Conservation (phyloP, 2,329 filamentous ascomycete species). For the Alternaria conjuncta region DNA sequence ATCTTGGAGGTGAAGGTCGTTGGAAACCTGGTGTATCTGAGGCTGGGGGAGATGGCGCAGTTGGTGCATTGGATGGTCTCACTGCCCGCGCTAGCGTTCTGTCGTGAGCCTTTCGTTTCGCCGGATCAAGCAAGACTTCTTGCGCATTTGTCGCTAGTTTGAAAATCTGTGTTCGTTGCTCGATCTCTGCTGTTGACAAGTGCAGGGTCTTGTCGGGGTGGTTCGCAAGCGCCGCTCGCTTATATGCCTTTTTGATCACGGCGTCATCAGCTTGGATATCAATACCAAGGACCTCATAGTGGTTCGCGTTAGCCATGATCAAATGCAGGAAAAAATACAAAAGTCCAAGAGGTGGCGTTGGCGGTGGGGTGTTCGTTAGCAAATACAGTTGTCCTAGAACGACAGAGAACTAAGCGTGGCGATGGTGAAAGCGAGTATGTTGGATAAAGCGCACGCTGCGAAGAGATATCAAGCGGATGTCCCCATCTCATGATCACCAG, state of each 20-base stretch:
- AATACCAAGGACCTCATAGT: slow-evolving; percentile 8
- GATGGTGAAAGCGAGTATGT: neutral
- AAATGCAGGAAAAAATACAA: neutral
- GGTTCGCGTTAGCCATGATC: neutral
- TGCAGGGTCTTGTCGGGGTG: slow-evolving; percentile 15
- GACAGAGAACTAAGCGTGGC: neutral
- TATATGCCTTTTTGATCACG: slow-evolving; percentile 10
- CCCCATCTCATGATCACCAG: neutral
- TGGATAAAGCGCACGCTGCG: neutral
- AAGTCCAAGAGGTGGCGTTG: neutral
- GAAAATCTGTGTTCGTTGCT: neutral
- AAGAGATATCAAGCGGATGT: neutral
- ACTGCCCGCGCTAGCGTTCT: neutral
- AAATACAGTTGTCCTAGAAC: neutral
- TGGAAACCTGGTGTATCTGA: neutral
- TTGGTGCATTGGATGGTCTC: neutral
- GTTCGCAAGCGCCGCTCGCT: neutral
- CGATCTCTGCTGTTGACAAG: neutral
- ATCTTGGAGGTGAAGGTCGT: neutral
- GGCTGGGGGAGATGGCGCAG: neutral
- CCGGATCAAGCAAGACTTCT: neutral
- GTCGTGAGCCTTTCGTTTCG: neutral
- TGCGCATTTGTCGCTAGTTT: slow-evolving; percentile 6
- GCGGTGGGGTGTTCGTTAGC: neutral
- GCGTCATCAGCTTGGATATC: neutral